These are phyloP conservation scores for Diospyros lotus DNA, from an alignment of 148 eudicot genomes.

Conservation along the genomic window DNA sequence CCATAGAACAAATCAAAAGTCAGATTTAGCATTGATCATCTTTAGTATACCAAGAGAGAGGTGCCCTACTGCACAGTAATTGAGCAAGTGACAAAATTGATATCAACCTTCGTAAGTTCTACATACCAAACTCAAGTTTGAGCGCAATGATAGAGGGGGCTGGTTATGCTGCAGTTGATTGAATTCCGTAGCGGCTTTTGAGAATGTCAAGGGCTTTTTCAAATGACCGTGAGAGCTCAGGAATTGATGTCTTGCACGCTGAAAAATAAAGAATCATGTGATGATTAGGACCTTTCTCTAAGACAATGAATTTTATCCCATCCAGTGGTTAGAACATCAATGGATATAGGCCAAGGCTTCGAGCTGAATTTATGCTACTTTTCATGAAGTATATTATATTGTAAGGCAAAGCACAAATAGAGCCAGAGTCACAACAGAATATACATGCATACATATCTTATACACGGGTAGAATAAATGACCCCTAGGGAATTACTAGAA, in stretches of 20 bases:
- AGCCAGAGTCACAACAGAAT: not conserved
- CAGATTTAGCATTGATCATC: no score
- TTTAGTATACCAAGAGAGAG: not conserved
- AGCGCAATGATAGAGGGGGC: not conserved
- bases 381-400: not conserved
- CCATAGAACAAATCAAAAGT: not conserved
- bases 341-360: not conserved
- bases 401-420: no score
- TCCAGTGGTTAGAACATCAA: not conserved
- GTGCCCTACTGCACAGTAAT: not conserved
- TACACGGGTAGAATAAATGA: no score
- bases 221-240: conserved; percentile 58
- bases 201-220: conserved; percentile 64
- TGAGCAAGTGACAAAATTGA: not conserved
- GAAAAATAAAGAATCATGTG: conserved; percentile 17
- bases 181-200: conserved; percentile 51
- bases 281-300: not conserved
- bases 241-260: conserved; percentile 70
- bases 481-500: not conserved
- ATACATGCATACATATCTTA: not conserved
- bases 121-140: not conserved
- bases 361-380: not conserved
- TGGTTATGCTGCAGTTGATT: conserved; percentile 25
- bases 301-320: not conserved
- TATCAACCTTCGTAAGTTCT: not conserved